Evolutionary conservation across 345 rosid species (phyloP), one percentile per base, ranked within the genome.

Genomic region (Salix arbutifolia): DNA sequence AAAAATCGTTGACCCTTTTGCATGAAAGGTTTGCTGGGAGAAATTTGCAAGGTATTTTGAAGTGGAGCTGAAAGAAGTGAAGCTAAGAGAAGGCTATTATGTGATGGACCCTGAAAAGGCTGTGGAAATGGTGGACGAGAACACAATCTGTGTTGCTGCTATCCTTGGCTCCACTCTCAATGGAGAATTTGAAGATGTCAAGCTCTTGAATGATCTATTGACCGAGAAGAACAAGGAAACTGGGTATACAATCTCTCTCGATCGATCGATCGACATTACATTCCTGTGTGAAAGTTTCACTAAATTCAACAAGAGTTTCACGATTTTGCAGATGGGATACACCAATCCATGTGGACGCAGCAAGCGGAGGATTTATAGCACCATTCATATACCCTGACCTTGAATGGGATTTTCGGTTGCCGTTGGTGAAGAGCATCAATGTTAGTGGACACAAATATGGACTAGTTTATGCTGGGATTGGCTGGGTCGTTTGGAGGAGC

Each of bases 361-460:
- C 83, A 38, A 80, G 83, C 56, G 79, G 83, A 18, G 83, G 83
- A 19, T 80, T 80, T 52, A 75, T 80, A 26, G 83, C 83, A 64
- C 83, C 83, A 11, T 80, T 80, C 70, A 1, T 80, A 5, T 65
- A 74, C 35, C 83, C 83, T 14, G 76, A 80, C 1, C 68, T 80
- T 30, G 83, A 80, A 60, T 80, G 79, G 83, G 83, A 80, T 70
- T 80, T 80, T 21, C n/a, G 83, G 30, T 40, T 80, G n/a, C 83
- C 83, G 25, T 65, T 75, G 56, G 83, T 80, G 68, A 80, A 80
- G 72, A 75, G 79, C 21, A 71, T 80, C 7, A 80, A 75, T 53
- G 83, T 80, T 19, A 80, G 83, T 66, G 83, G 83, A 4, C 83
- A 80, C 48, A 80, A 80, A 33, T 80, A 80, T 66, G 83, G 83